Evolutionary conservation across 148 eudicot species (phyloP).

Genomic region (Dysphania ambrosioides): DNA sequence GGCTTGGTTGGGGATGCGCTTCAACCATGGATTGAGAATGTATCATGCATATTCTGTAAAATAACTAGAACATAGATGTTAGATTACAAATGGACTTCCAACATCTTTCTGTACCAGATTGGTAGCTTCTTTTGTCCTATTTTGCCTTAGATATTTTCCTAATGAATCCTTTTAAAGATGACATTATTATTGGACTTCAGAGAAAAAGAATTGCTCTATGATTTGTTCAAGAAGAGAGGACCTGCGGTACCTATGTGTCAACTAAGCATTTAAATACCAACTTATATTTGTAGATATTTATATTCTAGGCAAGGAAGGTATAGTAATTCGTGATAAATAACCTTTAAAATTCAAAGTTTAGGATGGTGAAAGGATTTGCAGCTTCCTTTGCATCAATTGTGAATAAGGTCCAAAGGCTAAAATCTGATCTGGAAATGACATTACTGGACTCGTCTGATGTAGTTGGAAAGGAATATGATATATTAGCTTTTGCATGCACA

Average conservation of each 20-base stretch:
- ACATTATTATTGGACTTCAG: neutral
- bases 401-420: neutral
- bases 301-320: neutral
- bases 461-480: neutral
- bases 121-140: neutral
- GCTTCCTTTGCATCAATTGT: neutral
- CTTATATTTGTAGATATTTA: neutral
- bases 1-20: neutral
- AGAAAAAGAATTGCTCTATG: too few species aligned
- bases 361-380: neutral
- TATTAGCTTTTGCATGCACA: neutral
- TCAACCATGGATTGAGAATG: neutral
- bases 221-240: neutral
- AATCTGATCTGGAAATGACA: neutral
- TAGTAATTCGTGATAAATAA: neutral
- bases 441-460: neutral
- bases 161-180: neutral
- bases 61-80: neutral
- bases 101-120: neutral
- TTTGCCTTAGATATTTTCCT: neutral
- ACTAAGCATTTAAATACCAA: neutral
- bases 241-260: neutral
- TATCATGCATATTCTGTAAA: neutral
- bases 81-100: neutral
- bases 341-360: neutral